Conservation (phyloP, 2,329 filamentous ascomycete species). For the Penicillium sp. region DNA sequence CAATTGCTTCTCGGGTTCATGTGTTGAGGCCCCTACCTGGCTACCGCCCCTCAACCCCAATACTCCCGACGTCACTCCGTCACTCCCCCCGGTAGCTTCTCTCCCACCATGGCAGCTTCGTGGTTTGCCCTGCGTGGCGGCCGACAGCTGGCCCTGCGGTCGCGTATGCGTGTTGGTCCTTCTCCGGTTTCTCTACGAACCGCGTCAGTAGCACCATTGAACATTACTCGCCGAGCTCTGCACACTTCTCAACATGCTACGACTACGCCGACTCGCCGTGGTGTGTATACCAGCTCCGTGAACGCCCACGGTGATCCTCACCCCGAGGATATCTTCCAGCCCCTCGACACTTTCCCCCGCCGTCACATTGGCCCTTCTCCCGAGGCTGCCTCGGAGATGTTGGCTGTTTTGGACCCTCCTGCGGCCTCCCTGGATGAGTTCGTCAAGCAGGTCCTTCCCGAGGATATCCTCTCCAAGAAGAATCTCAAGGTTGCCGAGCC, state of each 20-base stretch:
- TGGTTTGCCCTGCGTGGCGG: conserved; percentile 44
- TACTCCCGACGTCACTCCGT: conserved; percentile 20
- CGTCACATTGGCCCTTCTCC: conserved; percentile 87
- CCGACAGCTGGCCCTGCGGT: conserved; percentile 44
- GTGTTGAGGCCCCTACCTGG: conserved; percentile 17
- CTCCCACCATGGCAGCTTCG: conserved; percentile 41
- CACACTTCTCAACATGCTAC: conserved; percentile 36
- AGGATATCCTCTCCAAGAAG: conserved; percentile 74
- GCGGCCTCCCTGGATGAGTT: conserved; percentile 79
- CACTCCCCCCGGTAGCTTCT: conserved; percentile 19
- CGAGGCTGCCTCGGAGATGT: conserved; percentile 75
- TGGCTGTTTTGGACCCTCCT: conserved; percentile 77
- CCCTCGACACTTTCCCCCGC: conserved; percentile 69
- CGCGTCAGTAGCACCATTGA: conserved; percentile 39
- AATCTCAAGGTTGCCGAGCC: conserved; percentile 64
- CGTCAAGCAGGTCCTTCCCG: conserved; percentile 80
- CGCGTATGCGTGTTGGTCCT: conserved; percentile 36
- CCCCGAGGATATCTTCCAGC: conserved; percentile 51
- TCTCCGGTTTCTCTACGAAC: conserved; percentile 32
- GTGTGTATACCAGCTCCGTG: conserved; percentile 86
- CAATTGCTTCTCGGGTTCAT: conserved; percentile 10
- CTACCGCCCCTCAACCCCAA: conserved; percentile 7
- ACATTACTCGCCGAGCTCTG: conserved; percentile 38
- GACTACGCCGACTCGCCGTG: conserved; percentile 33
- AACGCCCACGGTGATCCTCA: conserved; percentile 73